phyloP scores from a whole-genome alignment of 2,329 filamentous ascomycete genomes.

The Scortechinia acanthostroma region DNA sequence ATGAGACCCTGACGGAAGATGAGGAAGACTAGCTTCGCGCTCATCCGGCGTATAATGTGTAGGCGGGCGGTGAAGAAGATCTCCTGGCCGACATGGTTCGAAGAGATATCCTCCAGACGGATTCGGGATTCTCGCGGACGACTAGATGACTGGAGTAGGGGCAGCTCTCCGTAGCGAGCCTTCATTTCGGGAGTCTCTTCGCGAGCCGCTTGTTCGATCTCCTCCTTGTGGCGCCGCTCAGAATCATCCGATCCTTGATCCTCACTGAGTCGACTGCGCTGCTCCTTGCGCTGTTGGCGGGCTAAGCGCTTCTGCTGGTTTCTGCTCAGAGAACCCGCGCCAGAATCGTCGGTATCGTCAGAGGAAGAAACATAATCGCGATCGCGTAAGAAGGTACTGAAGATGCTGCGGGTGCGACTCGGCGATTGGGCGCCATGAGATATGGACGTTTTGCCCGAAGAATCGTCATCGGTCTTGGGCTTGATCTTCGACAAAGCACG shows the following conservation, averaged over 20 bases:
- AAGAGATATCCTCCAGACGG: slow-evolving; percentile 36
- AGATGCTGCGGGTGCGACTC: slow-evolving; percentile 25
- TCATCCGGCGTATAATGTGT: slow-evolving; percentile 75
- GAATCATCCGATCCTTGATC: slow-evolving; percentile 28
- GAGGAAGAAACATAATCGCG: slow-evolving; percentile 28
- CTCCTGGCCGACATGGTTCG: slow-evolving; percentile 44
- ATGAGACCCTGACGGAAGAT: slow-evolving; percentile 77
- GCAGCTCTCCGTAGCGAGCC: slow-evolving; percentile 46
- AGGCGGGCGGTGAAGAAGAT: slow-evolving; percentile 66
- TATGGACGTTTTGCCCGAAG: slow-evolving; percentile 9
- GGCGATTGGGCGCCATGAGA: neutral
- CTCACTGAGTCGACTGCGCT: slow-evolving; percentile 25
- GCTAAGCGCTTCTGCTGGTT: slow-evolving; percentile 32
- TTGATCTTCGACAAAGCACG: slow-evolving; percentile 29
- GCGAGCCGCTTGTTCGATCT: slow-evolving; percentile 35
- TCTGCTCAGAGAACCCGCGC: slow-evolving; percentile 24
- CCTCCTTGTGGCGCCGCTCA: slow-evolving; percentile 22
- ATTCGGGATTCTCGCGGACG: slow-evolving; percentile 28
- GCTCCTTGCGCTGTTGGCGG: slow-evolving; percentile 24
- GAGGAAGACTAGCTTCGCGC: slow-evolving; percentile 75
- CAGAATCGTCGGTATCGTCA: slow-evolving; percentile 21
- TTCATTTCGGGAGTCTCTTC: slow-evolving; percentile 51
- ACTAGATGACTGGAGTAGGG: slow-evolving; percentile 47
- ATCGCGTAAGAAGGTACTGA: slow-evolving; percentile 27
- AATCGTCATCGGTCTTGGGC: slow-evolving; percentile 11